phyloP scores from a whole-genome alignment of 2,329 filamentous ascomycete species.

The Pseudonectria foliicola region DNA sequence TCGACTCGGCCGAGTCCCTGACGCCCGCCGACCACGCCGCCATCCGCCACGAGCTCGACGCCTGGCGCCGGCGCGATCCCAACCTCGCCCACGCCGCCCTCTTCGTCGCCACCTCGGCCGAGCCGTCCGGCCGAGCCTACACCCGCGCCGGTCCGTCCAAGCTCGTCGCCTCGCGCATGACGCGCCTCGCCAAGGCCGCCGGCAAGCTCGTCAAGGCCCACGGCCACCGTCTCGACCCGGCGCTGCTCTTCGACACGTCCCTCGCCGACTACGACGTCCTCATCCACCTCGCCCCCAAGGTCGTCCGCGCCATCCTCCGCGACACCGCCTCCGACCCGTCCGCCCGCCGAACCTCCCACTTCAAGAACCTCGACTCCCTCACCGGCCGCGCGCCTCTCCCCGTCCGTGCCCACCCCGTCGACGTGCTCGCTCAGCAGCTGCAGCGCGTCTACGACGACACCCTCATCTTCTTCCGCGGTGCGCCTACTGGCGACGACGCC shows the following conservation, averaged over 20 bases:
- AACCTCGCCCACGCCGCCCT: slow-evolving; percentile 77
- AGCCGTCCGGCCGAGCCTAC: slow-evolving; percentile 72
- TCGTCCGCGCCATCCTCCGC: slow-evolving; percentile 35
- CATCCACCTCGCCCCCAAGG: slow-evolving; percentile 59
- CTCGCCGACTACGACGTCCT: slow-evolving; percentile 78
- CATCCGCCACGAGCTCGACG: slow-evolving; percentile 66
- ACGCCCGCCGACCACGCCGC: slow-evolving; percentile 51
- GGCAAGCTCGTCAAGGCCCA: slow-evolving; percentile 51
- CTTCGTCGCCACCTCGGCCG: slow-evolving; percentile 73
- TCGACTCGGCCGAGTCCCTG: slow-evolving; percentile 62
- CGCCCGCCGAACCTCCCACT: slow-evolving; percentile 43
- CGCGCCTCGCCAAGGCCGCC: slow-evolving; percentile 70
- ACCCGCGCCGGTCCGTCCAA: slow-evolving; percentile 66
- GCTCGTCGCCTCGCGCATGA: slow-evolving; percentile 79
- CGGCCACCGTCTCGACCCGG: slow-evolving; percentile 42
- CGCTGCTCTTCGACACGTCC: slow-evolving; percentile 61
- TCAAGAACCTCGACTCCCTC: slow-evolving; percentile 72
- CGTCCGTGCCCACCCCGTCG: slow-evolving; percentile 53
- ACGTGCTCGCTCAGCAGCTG: slow-evolving; percentile 61
- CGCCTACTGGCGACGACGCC: slow-evolving; percentile 30
- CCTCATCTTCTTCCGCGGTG: slow-evolving; percentile 74
- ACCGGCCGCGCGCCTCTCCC: slow-evolving; percentile 37
- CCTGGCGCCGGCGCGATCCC: slow-evolving; percentile 83
- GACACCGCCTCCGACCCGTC: slow-evolving; percentile 30
- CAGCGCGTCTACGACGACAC: slow-evolving; percentile 58